Conservation (phyloP, 2,329 filamentous ascomycete genomes). For the Canariomyces notabilis region DNA sequence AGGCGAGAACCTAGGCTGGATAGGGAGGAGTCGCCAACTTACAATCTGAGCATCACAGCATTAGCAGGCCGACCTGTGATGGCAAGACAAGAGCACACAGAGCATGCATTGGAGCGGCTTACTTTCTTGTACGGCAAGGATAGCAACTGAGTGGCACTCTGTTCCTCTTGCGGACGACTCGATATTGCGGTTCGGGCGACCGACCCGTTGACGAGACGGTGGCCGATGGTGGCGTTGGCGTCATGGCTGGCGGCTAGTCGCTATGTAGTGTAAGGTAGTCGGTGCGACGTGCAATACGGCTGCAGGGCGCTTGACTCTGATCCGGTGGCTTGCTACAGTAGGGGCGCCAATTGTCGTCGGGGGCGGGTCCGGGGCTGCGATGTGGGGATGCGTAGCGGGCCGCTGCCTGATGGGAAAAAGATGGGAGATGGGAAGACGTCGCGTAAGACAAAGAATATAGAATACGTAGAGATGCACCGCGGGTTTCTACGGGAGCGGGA, state of each 20-base stretch:
- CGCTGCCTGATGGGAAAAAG: background rate
- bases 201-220: conserved; percentile 69
- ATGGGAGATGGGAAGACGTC: no score
- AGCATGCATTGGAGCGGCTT: conserved; percentile 30
- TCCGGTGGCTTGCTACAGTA: no score
- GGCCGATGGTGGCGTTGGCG: conserved; percentile 72
- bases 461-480: no score
- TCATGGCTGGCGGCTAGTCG: conserved; percentile 45
- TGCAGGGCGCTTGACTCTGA: background rate
- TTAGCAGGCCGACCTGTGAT: conserved; percentile 32
- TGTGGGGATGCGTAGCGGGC: background rate
- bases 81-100: conserved; percentile 2
- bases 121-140: conserved; percentile 90
- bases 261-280: background rate
- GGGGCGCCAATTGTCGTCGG: background rate
- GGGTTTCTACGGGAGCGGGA: no score
- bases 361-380: background rate
- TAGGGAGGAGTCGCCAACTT: conserved; percentile 9
- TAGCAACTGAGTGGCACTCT: conserved; percentile 86
- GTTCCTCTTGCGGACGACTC: conserved; percentile 87
- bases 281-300: background rate
- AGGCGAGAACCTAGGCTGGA: no score
- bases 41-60: conserved; percentile 28
- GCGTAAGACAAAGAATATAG: no score
- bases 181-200: conserved; percentile 80